Evolutionary conservation across 1,139 yeast species (phyloP).

Genomic region (Blastobotrys malaysiensis): DNA sequence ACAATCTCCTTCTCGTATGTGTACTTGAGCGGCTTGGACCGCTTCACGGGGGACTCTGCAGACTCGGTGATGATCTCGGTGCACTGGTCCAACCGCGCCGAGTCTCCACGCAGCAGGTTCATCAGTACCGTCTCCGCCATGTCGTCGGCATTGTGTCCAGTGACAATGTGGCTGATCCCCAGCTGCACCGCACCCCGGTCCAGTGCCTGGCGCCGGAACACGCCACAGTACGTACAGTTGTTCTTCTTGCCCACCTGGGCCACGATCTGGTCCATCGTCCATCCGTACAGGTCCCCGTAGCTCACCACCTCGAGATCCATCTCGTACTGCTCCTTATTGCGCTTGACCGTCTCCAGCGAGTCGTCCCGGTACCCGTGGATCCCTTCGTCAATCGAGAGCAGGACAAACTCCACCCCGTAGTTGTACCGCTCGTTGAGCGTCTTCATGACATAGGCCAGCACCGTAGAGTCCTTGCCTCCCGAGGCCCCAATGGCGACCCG

Average conservation of each 20-base stretch:
- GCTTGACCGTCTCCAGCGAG: slow-evolving; percentile 90
- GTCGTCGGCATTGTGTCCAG: slow-evolving; percentile 99
- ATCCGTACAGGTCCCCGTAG: slow-evolving; percentile 76
- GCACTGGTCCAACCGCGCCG: slow-evolving; percentile 86
- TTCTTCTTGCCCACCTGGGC: slow-evolving; percentile 91
- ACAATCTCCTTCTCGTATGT: slow-evolving; percentile 97
- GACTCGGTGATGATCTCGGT: slow-evolving; percentile 78
- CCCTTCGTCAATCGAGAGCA: slow-evolving; percentile 92
- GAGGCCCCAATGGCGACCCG: slow-evolving; percentile 95
- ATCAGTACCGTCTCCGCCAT: slow-evolving; percentile 97
- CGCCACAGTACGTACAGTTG: slow-evolving; percentile 98
- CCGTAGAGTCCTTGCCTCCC: slow-evolving; percentile 98
- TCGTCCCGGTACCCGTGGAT: slow-evolving; percentile 97
- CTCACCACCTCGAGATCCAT: slow-evolving; percentile 89
- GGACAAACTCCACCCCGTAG: slow-evolving; percentile 77
- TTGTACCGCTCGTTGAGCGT: slow-evolving; percentile 80
- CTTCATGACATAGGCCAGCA: slow-evolving; percentile 81
- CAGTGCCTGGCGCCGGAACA: slow-evolving; percentile 88
- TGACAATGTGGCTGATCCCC: slow-evolving; percentile 84
- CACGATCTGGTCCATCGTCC: slow-evolving; percentile 99
- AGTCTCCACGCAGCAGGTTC: slow-evolving; percentile 94
- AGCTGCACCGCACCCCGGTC: slow-evolving; percentile 94
- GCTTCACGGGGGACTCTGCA: slow-evolving; percentile 52
- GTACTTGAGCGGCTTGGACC: slow-evolving; percentile 94
- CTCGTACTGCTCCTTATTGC: slow-evolving; percentile 82